Evolutionary conservation across 2,329 filamentous ascomycete genomes (phyloP).

Genomic region (Celoporthe dispersa): DNA sequence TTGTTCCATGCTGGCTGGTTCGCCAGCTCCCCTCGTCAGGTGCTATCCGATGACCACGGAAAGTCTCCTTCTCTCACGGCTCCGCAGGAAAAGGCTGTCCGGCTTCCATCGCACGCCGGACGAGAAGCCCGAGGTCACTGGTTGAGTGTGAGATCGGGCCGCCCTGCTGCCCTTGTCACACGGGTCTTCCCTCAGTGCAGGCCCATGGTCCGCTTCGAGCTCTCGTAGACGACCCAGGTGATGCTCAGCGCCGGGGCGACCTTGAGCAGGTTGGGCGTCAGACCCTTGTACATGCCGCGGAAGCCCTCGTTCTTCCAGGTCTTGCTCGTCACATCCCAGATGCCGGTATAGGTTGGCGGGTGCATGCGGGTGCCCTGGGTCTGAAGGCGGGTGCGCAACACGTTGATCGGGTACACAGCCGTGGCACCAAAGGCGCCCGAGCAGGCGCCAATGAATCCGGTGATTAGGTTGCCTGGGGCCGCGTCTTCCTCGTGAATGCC

Average conservation of each 20-base stretch:
- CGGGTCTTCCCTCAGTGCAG: slow-evolving; percentile 44
- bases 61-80: neutral
- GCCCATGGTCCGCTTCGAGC: slow-evolving; percentile 74
- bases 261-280: slow-evolving; percentile 94
- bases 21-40: neutral
- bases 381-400: slow-evolving; percentile 88
- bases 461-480: slow-evolving; percentile 78
- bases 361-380: slow-evolving; percentile 95
- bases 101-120: neutral
- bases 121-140: neutral
- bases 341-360: slow-evolving; percentile 85
- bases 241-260: slow-evolving; percentile 96
- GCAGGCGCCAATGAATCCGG: slow-evolving; percentile 86
- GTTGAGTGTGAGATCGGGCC: neutral
- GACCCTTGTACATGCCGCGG: slow-evolving; percentile 87
- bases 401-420: slow-evolving; percentile 94
- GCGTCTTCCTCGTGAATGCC: slow-evolving; percentile 84
- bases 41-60: neutral
- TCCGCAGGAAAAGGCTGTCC: neutral
- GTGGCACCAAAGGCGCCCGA: slow-evolving; percentile 91
- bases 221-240: slow-evolving; percentile 92
- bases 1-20: neutral
- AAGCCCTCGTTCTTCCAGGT: slow-evolving; percentile 84
- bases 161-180: neutral
- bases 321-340: slow-evolving; percentile 83